Evolutionary conservation across 805 yeast species (phyloP).

Genomic region (Yamadazyma takamatsuzukensis): DNA sequence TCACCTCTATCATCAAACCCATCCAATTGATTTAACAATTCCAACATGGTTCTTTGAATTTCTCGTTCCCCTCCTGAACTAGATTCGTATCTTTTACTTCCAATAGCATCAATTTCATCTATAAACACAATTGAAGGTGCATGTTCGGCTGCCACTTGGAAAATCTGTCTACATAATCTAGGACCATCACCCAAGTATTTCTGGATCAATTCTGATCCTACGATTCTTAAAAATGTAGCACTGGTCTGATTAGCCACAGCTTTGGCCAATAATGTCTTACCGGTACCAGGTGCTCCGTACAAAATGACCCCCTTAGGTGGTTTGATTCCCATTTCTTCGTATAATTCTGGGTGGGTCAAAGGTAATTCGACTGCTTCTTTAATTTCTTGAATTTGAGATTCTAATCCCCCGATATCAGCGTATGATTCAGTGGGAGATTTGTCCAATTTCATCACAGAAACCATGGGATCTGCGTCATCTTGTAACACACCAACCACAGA

Average conservation of each 20-base stretch:
- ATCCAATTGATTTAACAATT: slow-evolving; percentile 88
- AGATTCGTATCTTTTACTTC: slow-evolving; percentile 96
- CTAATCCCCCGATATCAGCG: slow-evolving; percentile 96
- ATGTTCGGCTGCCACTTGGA: slow-evolving; percentile 93
- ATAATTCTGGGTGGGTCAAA: slow-evolving; percentile 91
- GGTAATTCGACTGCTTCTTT: slow-evolving; percentile 97
- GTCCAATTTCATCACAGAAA: slow-evolving; percentile 94
- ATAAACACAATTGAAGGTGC: slow-evolving; percentile 98
- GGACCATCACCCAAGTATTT: slow-evolving; percentile 98
- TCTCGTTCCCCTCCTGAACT: slow-evolving; percentile 97
- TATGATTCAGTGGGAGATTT: slow-evolving; percentile 96
- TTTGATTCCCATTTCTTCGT: slow-evolving; percentile 97
- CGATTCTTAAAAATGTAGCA: slow-evolving; percentile 93
- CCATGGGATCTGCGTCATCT: slow-evolving; percentile 98
- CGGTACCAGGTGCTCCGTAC: slow-evolving; percentile 98
- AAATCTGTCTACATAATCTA: slow-evolving; percentile 85
- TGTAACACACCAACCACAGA: slow-evolving; percentile 96
- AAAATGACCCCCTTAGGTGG: slow-evolving; percentile 98
- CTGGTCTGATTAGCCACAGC: slow-evolving; percentile 98
- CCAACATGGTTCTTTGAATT: slow-evolving; percentile 97
- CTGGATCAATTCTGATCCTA: slow-evolving; percentile 95
- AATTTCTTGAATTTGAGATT: slow-evolving; percentile 93
- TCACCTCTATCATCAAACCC: slow-evolving; percentile 98
- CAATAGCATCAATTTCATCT: slow-evolving; percentile 98
- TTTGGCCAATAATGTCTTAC: slow-evolving; percentile 90